Evolutionary conservation across 2,329 filamentous ascomycete species (phyloP).

Genomic region (Claviceps quebecensis): DNA sequence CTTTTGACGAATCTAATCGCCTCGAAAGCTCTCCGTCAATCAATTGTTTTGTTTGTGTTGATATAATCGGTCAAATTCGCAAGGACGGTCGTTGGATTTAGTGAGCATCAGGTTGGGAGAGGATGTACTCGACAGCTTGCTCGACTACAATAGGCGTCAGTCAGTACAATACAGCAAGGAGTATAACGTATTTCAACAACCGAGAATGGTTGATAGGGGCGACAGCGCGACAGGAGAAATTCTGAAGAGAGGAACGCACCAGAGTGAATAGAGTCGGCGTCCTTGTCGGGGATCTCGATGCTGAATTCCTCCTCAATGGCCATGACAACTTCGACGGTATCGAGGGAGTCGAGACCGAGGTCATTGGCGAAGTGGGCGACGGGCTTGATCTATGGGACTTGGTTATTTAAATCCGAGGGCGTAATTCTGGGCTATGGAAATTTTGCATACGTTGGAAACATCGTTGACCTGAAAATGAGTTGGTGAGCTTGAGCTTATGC

Average conservation of each 20-base stretch:
- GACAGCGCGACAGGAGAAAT: background rate
- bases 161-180: background rate
- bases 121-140: constrained; percentile 89
- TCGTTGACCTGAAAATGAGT: constrained; percentile 47
- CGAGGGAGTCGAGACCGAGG: constrained; percentile 89
- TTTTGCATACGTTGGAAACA: constrained; percentile 40
- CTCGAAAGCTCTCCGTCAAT: background rate
- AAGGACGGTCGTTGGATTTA: constrained; percentile 18
- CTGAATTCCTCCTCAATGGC: constrained; percentile 89
- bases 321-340: constrained; percentile 99
- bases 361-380: constrained; percentile 91
- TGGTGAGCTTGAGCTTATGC: constrained; percentile 12
- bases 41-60: background rate
- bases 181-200: background rate
- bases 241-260: constrained; percentile 42
- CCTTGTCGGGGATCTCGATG: constrained; percentile 98
- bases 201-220: background rate
- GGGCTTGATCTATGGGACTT: constrained; percentile 53
- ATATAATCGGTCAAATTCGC: background rate
- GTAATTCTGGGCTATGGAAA: background rate
- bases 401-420: background rate
- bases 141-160: constrained; percentile 51
- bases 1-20: background rate
- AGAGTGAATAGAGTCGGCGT: constrained; percentile 86
- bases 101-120: constrained; percentile 82